Base-by-base conservation (phyloP, 108 stramenopile species). In the Parietichytrium sp. region DNA sequence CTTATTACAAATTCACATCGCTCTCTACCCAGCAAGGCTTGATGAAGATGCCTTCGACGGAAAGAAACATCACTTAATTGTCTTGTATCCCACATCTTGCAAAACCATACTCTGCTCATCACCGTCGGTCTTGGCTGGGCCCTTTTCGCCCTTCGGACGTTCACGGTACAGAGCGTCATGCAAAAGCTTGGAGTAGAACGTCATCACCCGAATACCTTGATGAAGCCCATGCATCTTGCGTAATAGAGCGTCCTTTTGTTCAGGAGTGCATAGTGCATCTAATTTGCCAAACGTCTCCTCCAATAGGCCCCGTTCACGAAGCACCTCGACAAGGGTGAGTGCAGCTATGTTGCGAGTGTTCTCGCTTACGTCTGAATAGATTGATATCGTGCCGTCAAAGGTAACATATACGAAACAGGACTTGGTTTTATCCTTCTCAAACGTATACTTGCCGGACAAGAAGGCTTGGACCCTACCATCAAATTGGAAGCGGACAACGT, bases 361-460 rank as follows among this genome's bases (percentile, higher is more conserved):
- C 13, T 16, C 29, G 29, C 42, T 31, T 25, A 72, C 61, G 45
- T 72, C 61, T 0, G 36, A 42, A 42, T 25, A 72, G 61, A 72
- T 72, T 6, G 45, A 33, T n/a, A 72, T 72, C 6, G 61, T 45
- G 18, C 20, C 45, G 42, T 72, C 61, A 38, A 72, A 72, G 10
- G 61, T 72, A 20, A 72, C 61, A 38, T 72, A 72, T 23, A 72
- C 45, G 61, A 72, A 72, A 45, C 61, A 72, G 42, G 42, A 33
- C 33, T 33, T 45, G 33, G 61, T 72, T 25, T 72, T 8, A 1
- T 42, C 61, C 38, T 33, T 33, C 8, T 33, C 33, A 20, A 16
- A 45, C 16, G 61, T 45, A 42, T 72, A 72, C 29, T 27, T 12
- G 13, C 61, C 61, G 20, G 61, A 33, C 33, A 72, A 20, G 25